Conservation (phyloP, 805 yeast genomes). For the Trichomonascus vanleenenianus region DNA sequence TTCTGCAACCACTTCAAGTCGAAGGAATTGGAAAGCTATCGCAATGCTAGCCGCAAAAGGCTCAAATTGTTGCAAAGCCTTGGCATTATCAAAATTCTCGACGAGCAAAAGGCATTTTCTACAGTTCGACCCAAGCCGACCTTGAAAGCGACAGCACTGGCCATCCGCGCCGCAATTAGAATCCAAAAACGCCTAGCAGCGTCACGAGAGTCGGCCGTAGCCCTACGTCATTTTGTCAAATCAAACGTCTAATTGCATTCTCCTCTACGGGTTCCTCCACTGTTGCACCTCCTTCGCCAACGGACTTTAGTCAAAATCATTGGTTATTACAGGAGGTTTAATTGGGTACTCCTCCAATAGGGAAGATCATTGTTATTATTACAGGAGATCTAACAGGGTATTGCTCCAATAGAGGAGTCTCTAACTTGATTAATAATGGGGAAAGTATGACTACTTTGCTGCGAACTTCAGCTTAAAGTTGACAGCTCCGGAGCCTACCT, state of each 20-base stretch:
- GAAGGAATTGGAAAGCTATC: slow-evolving; percentile 4
- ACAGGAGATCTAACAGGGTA: too few species aligned
- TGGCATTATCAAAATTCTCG: not conserved
- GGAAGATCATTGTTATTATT: too few species aligned
- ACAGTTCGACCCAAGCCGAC: not conserved
- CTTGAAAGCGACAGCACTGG: not conserved
- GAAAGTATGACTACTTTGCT: slow-evolving; percentile 5
- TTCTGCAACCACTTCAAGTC: slow-evolving; percentile 6
- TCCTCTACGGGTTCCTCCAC: not conserved
- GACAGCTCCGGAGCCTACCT: slow-evolving; percentile 35
- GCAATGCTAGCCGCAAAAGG: slow-evolving; percentile 3
- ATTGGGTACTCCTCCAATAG: too few species aligned
- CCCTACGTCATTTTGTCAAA: not conserved
- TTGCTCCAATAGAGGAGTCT: too few species aligned
- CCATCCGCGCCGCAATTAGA: not conserved
- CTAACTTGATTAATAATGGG: not conserved
- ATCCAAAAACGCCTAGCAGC: not conserved
- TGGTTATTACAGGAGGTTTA: too few species aligned
- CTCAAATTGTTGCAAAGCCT: slow-evolving; percentile 2
- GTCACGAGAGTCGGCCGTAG: not conserved
- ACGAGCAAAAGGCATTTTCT: not conserved
- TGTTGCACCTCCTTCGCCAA: not conserved
- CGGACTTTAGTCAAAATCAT: not conserved
- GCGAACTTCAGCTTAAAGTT: slow-evolving; percentile 29
- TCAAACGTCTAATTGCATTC: not conserved